Percentiles rank a stretch among this genome's conserved stretches.
Conservation (phyloP, 257 asterid species). For the Salvia hispanica region DNA sequence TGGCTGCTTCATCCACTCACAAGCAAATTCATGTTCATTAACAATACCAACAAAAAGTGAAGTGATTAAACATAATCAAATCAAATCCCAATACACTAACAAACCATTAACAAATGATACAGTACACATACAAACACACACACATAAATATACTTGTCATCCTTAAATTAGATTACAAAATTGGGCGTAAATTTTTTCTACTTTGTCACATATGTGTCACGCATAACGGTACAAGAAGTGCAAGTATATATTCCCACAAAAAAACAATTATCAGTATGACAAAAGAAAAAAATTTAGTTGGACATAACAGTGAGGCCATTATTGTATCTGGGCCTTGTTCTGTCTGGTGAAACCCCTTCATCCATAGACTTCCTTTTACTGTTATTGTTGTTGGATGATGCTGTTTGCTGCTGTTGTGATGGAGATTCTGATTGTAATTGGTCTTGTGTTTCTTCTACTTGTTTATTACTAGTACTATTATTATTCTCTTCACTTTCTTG, state of each 20-base stretch:
- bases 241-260: neutral
- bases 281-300: constrained; percentile 29
- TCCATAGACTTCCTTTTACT: constrained; percentile 65
- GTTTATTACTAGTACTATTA: neutral
- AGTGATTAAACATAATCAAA: neutral
- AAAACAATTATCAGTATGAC: constrained; percentile 21
- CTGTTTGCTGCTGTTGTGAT: constrained; percentile 35
- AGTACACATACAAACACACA: too few relatives aligned
- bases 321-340: constrained; percentile 66
- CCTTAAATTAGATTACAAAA: constrained; percentile 30
- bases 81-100: constrained; percentile 8
- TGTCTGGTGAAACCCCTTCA: constrained; percentile 60
- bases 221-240: too few relatives aligned
- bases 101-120: neutral
- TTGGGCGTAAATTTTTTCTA: constrained; percentile 28
- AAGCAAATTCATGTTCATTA: constrained; percentile 3
- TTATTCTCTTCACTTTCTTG: too few relatives aligned
- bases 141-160: neutral
- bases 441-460: neutral
- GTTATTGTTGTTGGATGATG: constrained; percentile 33
- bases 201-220: constrained; percentile 26
- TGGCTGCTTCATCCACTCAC: constrained; percentile 28
- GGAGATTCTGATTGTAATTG: constrained; percentile 20
- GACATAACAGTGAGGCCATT: constrained; percentile 52
- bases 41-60: constrained; percentile 9